These are phyloP conservation scores for Elsinoe necatrix DNA, from an alignment of 2,329 filamentous ascomycete species.

Conservation along the genomic window DNA sequence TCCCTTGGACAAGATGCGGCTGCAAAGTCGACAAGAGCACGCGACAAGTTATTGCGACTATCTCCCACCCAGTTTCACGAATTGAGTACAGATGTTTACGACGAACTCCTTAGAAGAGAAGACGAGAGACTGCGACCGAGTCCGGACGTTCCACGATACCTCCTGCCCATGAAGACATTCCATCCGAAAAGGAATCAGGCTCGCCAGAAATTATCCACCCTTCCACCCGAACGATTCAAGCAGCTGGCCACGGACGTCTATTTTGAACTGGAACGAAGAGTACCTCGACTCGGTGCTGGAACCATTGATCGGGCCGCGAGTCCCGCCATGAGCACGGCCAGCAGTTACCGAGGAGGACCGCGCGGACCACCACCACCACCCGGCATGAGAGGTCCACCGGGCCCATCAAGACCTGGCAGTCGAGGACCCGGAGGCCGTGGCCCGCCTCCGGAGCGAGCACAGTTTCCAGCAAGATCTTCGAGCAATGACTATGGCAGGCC, in stretches of 20 bases:
- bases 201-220: slow-evolving; percentile 85
- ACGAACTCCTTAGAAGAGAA: slow-evolving; percentile 84
- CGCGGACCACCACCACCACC: slow-evolving; percentile 23
- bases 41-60: slow-evolving; percentile 85
- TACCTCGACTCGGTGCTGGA: slow-evolving; percentile 60
- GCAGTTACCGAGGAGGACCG: slow-evolving; percentile 24
- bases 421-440: slow-evolving; percentile 21
- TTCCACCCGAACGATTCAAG: slow-evolving; percentile 77
- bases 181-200: slow-evolving; percentile 97
- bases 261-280: slow-evolving; percentile 83
- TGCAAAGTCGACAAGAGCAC: slow-evolving; percentile 69
- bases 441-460: slow-evolving; percentile 38
- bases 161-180: slow-evolving; percentile 79
- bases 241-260: slow-evolving; percentile 94
- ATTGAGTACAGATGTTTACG: slow-evolving; percentile 93
- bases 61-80: slow-evolving; percentile 94
- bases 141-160: slow-evolving; percentile 56
- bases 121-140: slow-evolving; percentile 44
- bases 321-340: slow-evolving; percentile 53
- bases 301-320: slow-evolving; percentile 64
- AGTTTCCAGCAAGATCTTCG: slow-evolving; percentile 20
- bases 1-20: slow-evolving; percentile 62
- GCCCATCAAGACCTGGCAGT: slow-evolving; percentile 20
- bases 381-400: slow-evolving; percentile 33
- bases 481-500: slow-evolving; percentile 61